phyloP scores from a whole-genome alignment of 768 basidiomycete genomes.

The Thelephora aurantiotincta region DNA sequence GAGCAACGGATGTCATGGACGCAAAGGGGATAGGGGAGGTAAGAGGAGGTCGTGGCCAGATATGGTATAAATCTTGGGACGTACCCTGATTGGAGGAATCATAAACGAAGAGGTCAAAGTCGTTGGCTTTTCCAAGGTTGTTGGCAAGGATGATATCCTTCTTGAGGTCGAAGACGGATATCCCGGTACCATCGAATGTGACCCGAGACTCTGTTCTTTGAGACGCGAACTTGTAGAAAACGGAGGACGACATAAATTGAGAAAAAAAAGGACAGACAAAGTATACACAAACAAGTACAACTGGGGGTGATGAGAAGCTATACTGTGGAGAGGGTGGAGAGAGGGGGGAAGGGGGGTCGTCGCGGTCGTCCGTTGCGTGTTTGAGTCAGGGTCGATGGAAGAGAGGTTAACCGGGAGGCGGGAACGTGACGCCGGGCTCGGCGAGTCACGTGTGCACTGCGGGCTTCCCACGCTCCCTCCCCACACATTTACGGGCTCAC shows the following conservation, averaged over 20 bases:
- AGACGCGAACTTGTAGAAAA: slow-evolving; percentile 97
- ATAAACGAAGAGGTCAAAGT: slow-evolving; percentile 87
- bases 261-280: slow-evolving; percentile 1
- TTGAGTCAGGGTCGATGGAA: no score
- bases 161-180: slow-evolving; percentile 98
- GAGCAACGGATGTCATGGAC: background rate
- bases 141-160: slow-evolving; percentile 96
- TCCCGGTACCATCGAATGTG: slow-evolving; percentile 96
- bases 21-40: background rate
- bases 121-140: slow-evolving; percentile 89
- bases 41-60: no score
- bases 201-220: slow-evolving; percentile 90
- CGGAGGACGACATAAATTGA: slow-evolving; percentile 67
- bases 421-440: no score
- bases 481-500: no score
- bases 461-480: no score
- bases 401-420: no score
- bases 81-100: slow-evolving; percentile 88
- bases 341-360: background rate
- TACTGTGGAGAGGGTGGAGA: background rate
- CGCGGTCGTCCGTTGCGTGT: background rate
- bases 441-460: no score
- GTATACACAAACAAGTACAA: slow-evolving; percentile 12
- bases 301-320: background rate
- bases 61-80: slow-evolving; percentile 4